Evolutionary conservation across 768 basidiomycete species (phyloP).

Genomic region (Chiua virens): DNA sequence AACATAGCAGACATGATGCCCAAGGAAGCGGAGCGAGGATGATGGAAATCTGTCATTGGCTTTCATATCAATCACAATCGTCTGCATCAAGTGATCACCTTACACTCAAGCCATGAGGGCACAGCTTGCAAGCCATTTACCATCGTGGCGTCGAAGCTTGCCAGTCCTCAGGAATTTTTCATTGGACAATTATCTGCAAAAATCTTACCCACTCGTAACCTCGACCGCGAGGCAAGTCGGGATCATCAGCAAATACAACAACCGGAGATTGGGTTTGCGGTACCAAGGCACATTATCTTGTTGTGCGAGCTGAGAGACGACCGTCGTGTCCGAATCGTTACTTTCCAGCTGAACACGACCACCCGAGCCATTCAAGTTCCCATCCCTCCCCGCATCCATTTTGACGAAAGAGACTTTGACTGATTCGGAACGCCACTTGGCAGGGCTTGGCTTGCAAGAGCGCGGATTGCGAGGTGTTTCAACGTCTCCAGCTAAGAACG

Average conservation of each 20-base stretch:
- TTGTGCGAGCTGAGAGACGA: conserved; percentile 12
- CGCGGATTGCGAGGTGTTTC: no score
- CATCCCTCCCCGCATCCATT: no score
- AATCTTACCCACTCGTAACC: conserved; percentile 9
- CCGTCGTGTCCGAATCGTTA: conserved; percentile 1
- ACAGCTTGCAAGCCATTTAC: conserved; percentile 64
- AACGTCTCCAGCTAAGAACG: no score
- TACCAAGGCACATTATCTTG: conserved; percentile 61
- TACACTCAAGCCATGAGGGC: conserved; percentile 54
- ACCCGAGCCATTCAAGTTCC: no score
- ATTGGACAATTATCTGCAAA: background rate
- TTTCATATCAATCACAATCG: background rate
- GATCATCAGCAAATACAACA: conserved; percentile 54
- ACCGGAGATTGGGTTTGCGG: conserved; percentile 53
- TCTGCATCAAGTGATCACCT: conserved; percentile 7
- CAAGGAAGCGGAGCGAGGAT: conserved; percentile 51
- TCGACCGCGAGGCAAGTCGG: conserved; percentile 30
- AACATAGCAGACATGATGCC: conserved; percentile 59
- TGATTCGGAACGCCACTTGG: no score
- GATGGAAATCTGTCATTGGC: conserved; percentile 47
- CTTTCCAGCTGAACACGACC: background rate
- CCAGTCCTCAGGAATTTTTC: background rate
- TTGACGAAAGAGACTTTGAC: no score
- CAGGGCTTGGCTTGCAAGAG: no score
- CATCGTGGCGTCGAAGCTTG: conserved; percentile 45